Conservation (phyloP, 2,329 filamentous ascomycete genomes). For the Neofusicoccum umdonicola region DNA sequence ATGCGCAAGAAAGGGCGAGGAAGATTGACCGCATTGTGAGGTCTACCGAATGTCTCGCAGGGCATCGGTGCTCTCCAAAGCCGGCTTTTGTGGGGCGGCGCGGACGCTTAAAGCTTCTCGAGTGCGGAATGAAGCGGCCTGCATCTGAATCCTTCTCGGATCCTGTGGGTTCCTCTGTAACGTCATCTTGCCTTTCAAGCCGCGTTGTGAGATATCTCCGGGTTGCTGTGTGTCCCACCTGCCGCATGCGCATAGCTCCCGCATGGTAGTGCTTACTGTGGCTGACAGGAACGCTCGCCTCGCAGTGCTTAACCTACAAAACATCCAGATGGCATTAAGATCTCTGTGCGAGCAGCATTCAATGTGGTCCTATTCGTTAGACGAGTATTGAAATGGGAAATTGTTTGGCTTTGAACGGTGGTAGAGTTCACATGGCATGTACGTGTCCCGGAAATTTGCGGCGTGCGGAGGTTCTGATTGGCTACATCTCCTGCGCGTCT, state of each 20-base stretch:
- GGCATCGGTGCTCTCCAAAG: not conserved
- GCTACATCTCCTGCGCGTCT: no score
- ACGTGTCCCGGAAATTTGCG: fast-evolving
- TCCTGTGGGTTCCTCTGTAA: not conserved
- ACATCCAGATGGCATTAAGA: not conserved
- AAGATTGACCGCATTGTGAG: not conserved
- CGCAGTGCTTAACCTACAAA: not conserved
- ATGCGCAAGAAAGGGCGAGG: not conserved
- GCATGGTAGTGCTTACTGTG: not conserved
- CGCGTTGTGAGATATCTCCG: no score
- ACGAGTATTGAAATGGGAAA: no score
- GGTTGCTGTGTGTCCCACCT: not conserved
- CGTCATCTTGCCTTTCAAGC: no score
- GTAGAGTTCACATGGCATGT: no score
- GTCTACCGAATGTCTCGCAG: not conserved
- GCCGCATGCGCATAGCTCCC: not conserved
- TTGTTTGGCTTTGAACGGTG: no score
- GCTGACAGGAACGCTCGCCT: not conserved
- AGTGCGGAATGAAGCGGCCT: not conserved
- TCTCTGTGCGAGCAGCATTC: no score
- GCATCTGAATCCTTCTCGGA: not conserved
- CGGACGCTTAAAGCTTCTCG: not conserved
- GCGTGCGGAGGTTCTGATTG: no score
- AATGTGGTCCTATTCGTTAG: no score
- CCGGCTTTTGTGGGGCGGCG: not conserved